Percentiles rank a stretch among this genome's conserved stretches.
Evolutionary conservation across 2,329 filamentous ascomycete species (phyloP).

Genomic region (Epichloe typhina): DNA sequence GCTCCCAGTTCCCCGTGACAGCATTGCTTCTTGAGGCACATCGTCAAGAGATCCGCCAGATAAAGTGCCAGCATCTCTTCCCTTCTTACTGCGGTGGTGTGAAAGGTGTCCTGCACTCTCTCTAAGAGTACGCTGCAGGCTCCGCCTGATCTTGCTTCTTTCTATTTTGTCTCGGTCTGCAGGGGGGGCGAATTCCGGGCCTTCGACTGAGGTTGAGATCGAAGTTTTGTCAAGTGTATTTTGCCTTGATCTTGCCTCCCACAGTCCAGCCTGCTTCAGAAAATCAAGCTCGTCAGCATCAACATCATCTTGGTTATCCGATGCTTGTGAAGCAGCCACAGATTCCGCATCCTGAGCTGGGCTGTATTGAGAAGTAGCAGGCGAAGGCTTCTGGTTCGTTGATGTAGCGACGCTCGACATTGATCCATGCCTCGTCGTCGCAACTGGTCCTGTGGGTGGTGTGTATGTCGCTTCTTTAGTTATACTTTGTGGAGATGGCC

Average conservation of each 20-base stretch:
- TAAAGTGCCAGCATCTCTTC: conserved; percentile 41
- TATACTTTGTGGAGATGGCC: conserved; percentile 19
- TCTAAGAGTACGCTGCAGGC: conserved; percentile 77
- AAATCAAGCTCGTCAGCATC: conserved; percentile 57
- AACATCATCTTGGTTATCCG: conserved; percentile 28
- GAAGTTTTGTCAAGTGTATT: conserved; percentile 22
- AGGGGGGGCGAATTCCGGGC: conserved; percentile 21
- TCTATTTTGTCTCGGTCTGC: conserved; percentile 38
- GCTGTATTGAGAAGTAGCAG: conserved; percentile 11
- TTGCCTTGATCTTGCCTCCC: conserved; percentile 28
- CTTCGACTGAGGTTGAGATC: conserved; percentile 21
- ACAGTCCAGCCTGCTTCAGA: conserved; percentile 52
- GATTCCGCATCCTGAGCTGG: conserved; percentile 11
- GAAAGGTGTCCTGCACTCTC: conserved; percentile 58
- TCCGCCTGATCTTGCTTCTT: conserved; percentile 62
- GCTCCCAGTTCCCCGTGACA: conserved; percentile 69
- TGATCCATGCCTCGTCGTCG: conserved; percentile 17
- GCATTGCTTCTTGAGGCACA: conserved; percentile 45
- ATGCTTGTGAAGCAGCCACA: conserved; percentile 8
- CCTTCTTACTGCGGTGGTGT: conserved; percentile 61
- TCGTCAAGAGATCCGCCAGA: conserved; percentile 21
- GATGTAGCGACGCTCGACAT: conserved; percentile 19
- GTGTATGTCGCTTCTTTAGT: conserved; percentile 9
- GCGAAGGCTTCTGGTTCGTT: conserved; percentile 12
- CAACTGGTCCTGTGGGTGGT: conserved; percentile 8